A percentile compares a stretch with the other conserved stretches of the same genome.
These are phyloP conservation scores for Alternaria panax DNA, from an alignment of 2,329 filamentous ascomycete genomes.

Conservation along the genomic window DNA sequence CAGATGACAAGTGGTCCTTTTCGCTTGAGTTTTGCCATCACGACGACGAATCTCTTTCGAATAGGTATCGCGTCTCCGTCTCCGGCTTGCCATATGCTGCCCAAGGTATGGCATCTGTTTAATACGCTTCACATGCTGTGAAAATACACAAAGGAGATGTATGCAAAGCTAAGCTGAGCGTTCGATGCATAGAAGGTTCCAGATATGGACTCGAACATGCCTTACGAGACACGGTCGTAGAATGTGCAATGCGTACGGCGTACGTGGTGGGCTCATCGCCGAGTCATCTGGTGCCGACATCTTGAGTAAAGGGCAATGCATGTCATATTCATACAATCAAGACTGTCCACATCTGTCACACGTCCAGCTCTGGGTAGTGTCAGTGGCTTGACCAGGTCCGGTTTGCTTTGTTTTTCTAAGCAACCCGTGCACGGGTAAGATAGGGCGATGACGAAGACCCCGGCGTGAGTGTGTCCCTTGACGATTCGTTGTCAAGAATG, in stretches of 20 bases:
- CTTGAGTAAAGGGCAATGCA: neutral
- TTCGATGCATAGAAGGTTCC: neutral
- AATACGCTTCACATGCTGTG: neutral
- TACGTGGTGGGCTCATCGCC: neutral
- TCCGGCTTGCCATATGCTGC: neutral
- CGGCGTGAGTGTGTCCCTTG: constrained; percentile 1
- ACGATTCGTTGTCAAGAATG: neutral
- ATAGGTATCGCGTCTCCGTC: neutral
- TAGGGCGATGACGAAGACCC: neutral
- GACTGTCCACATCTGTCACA: neutral
- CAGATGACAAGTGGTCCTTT: constrained; percentile 2
- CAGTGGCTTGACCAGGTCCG: neutral
- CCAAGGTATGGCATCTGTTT: neutral
- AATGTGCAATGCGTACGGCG: neutral
- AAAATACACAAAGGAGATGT: neutral
- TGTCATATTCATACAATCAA: constrained; percentile 3
- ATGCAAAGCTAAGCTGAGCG: neutral
- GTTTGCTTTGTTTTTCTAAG: constrained; percentile 1
- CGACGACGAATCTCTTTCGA: neutral
- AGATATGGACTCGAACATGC: neutral
- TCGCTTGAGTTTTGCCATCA: constrained; percentile 1
- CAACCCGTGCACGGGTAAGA: neutral
- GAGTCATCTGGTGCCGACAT: neutral
- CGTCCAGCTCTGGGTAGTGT: neutral
- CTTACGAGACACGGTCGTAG: neutral